Base-by-base conservation (phyloP, 129 eudicot genomes). In the Arctium minus region DNA sequence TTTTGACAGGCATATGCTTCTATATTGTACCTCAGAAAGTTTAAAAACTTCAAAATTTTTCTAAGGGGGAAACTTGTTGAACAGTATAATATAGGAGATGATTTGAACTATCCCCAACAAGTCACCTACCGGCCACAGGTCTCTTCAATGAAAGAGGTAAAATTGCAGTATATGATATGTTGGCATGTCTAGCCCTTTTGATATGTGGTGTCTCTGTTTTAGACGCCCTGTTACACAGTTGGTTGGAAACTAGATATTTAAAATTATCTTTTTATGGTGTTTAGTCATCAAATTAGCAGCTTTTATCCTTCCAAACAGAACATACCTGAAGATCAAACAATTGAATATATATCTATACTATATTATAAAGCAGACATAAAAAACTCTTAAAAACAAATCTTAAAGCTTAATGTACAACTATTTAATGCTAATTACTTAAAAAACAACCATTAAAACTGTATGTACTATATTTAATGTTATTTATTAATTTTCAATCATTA, bases 1-100 rank as follows among this genome's bases (percentile, higher is more conserved):
- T 79, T 79, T 76, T 68, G 7, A 60, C 88, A 96, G 99, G 99
- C 93, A 68, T 96, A 96, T 93, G 94, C 94, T 37, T 96, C 99
- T 35, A 80, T 93, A 81, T 86, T 96, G 78, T 96, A 96, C 89
- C 89, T 93, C 46, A 90, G 92, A 88, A 91, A 87, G 74, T 91
- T 96, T 36, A 80, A 82, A 17, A 93, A 91, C 88, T 96, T 96
- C 82, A 87, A 80, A 73, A 96, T 96, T 4, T 81, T 90, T 27
- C 36, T 96, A 38, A 88, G 99, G 83, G 99, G 99, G 64, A 93
- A 89, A 64, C 90, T 93, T 22, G 92, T 96, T 30, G 92, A 96
- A 85, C 99, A 96, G 86, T 89, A 81, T 71, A 82, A 69, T 78
- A 91, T 96, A 83, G 89, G 83, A 7, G 97, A 90, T 78, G 97